Percentiles rank a stretch among this genome's conserved stretches.
phyloP scores from a whole-genome alignment of 176 grass and related monocot species.

The Cymbopogon citratus region DNA sequence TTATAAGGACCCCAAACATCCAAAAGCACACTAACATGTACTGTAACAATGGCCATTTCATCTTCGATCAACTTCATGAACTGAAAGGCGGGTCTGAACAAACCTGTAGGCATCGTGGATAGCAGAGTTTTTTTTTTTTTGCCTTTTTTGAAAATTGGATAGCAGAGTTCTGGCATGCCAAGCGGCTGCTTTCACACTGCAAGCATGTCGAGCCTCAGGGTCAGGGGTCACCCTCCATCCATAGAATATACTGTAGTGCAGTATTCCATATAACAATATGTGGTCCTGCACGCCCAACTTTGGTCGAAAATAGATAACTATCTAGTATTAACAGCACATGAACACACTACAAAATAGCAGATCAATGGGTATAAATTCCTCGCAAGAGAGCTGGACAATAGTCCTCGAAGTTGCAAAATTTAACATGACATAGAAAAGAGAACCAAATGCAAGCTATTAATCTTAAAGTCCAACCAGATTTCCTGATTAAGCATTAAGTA shows the following conservation, averaged over 20 bases:
- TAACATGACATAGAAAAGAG: neutral
- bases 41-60: slow-evolving; percentile 6
- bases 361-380: neutral
- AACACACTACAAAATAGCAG: neutral
- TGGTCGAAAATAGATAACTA: neutral
- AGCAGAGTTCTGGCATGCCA: neutral
- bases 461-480: neutral
- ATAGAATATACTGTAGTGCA: neutral
- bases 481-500: neutral
- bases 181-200: neutral
- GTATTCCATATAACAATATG: neutral
- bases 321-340: neutral
- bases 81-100: neutral
- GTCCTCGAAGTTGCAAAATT: neutral
- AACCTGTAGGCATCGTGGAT: neutral
- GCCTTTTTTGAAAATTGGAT: no score
- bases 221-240: no score
- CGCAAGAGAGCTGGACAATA: neutral
- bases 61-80: slow-evolving; percentile 24
- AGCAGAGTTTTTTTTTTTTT: slow-evolving; percentile 54
- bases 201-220: neutral
- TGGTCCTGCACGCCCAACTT: neutral
- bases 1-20: slow-evolving; percentile 15
- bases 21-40: neutral
- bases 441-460: neutral